A percentile compares a stretch with the other conserved stretches of the same genome.
phyloP scores from a whole-genome alignment of 495 filamentous ascomycete genomes.

The Neurospora africana region DNA sequence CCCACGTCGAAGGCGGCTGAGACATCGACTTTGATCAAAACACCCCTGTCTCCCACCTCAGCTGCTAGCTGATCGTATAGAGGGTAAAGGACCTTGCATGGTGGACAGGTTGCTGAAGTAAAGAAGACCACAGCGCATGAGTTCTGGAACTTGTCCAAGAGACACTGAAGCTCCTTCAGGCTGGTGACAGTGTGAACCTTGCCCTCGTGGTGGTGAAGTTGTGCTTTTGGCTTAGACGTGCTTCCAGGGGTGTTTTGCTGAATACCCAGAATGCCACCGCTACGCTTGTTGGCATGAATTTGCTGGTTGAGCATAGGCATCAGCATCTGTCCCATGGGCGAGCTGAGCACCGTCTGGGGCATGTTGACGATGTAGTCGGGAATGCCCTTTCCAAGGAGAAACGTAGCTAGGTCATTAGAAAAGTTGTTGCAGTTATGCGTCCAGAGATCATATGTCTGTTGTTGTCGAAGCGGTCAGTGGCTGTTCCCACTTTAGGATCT shows the following conservation, averaged over 20 bases:
- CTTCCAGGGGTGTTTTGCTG: constrained; percentile 23
- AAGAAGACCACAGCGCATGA: constrained; percentile 85
- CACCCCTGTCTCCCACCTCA: constrained; percentile 56
- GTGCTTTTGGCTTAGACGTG: constrained; percentile 23
- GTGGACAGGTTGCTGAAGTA: constrained; percentile 75
- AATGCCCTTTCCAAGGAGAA: constrained; percentile 81
- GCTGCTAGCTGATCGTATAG: constrained; percentile 71
- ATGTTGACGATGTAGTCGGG: constrained; percentile 81
- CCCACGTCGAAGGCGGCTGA: constrained; percentile 55
- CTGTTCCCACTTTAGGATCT: neutral
- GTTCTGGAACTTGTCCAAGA: constrained; percentile 47
- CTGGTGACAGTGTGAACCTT: constrained; percentile 27
- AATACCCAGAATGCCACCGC: constrained; percentile 42
- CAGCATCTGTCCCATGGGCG: constrained; percentile 86
- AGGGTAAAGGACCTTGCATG: constrained; percentile 78
- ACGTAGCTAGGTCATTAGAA: constrained; percentile 84
- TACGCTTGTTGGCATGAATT: constrained; percentile 53
- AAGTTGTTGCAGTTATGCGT: constrained; percentile 98
- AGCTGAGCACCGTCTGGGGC: constrained; percentile 75
- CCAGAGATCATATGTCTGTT: constrained; percentile 74
- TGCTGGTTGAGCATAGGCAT: constrained; percentile 68
- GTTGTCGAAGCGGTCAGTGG: constrained; percentile 4
- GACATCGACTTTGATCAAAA: constrained; percentile 78
- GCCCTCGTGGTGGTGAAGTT: constrained; percentile 18
- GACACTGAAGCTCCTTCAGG: constrained; percentile 47